phyloP scores from a whole-genome alignment of 768 basidiomycete species.

The Hericium rajendrae region DNA sequence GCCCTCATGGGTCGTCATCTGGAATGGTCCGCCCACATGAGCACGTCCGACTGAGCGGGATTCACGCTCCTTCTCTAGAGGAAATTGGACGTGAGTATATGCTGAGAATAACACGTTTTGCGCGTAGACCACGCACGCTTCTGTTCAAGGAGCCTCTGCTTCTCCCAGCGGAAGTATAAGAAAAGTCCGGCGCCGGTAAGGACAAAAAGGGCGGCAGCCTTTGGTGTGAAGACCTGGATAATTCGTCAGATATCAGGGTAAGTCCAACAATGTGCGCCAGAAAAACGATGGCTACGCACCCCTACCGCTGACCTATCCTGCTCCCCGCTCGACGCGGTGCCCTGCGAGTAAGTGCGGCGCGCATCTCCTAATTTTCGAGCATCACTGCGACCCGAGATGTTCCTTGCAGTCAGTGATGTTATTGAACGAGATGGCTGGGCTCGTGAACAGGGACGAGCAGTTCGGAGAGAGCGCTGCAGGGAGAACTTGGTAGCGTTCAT shows the following conservation, averaged over 20 bases:
- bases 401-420: too few species aligned
- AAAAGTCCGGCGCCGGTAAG: slow-evolving; percentile 72
- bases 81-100: neutral
- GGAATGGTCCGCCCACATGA: slow-evolving; percentile 86
- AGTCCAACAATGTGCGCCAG: neutral
- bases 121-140: slow-evolving; percentile 41
- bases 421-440: too few species aligned
- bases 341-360: neutral
- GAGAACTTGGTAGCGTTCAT: neutral
- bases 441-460: too few species aligned
- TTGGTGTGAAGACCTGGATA: slow-evolving; percentile 82
- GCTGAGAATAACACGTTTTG: neutral
- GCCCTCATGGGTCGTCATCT: slow-evolving; percentile 55
- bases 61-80: slow-evolving; percentile 56
- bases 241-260: neutral
- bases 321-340: neutral
- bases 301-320: slow-evolving; percentile 12
- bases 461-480: neutral
- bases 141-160: slow-evolving; percentile 64
- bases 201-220: slow-evolving; percentile 77
- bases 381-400: too few species aligned
- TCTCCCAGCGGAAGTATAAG: slow-evolving; percentile 85
- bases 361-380: too few species aligned
- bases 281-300: slow-evolving; percentile 2
- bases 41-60: slow-evolving; percentile 75